Evolutionary conservation across 1,284 basidiomycete species (phyloP).

Genomic region (Fomitopsis pinicola): DNA sequence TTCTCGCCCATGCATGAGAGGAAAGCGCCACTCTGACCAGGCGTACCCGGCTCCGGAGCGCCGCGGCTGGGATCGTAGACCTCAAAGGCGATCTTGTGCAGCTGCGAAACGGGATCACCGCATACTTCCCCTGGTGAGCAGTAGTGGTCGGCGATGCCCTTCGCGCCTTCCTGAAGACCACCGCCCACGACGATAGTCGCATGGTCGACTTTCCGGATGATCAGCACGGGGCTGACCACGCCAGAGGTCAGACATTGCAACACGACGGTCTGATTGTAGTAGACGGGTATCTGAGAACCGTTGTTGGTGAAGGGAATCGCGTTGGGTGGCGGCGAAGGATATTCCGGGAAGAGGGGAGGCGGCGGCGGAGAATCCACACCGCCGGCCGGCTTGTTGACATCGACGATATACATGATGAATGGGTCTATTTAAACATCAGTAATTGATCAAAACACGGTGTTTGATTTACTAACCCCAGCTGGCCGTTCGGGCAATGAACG

Average conservation of each 20-base stretch:
- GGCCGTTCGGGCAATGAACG: conserved; percentile 81
- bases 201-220: conserved; percentile 92
- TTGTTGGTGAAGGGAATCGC: conserved; percentile 80
- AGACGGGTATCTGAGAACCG: conserved; percentile 78
- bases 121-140: conserved; percentile 82
- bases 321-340: conserved; percentile 86
- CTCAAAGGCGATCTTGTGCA: conserved; percentile 94
- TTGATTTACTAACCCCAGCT: conserved; percentile 64
- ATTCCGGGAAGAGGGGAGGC: conserved; percentile 76
- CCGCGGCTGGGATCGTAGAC: conserved; percentile 71
- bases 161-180: conserved; percentile 76
- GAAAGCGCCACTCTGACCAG: conserved; percentile 75
- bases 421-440: conserved; percentile 53
- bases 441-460: conserved; percentile 8
- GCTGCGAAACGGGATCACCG: conserved; percentile 91
- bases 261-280: conserved; percentile 96
- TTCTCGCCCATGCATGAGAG: conserved; percentile 85
- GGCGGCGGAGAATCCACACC: conserved; percentile 73
- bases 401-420: conserved; percentile 94
- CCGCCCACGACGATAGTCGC: conserved; percentile 89
- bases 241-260: conserved; percentile 93
- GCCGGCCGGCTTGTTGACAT: conserved; percentile 76
- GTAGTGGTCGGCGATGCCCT: conserved; percentile 78
- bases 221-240: conserved; percentile 87
- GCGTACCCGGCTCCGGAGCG: conserved; percentile 66